These are phyloP conservation scores for Aspergillus saccharolyticus DNA, from an alignment of 495 filamentous ascomycete genomes.

Conservation along the genomic window DNA sequence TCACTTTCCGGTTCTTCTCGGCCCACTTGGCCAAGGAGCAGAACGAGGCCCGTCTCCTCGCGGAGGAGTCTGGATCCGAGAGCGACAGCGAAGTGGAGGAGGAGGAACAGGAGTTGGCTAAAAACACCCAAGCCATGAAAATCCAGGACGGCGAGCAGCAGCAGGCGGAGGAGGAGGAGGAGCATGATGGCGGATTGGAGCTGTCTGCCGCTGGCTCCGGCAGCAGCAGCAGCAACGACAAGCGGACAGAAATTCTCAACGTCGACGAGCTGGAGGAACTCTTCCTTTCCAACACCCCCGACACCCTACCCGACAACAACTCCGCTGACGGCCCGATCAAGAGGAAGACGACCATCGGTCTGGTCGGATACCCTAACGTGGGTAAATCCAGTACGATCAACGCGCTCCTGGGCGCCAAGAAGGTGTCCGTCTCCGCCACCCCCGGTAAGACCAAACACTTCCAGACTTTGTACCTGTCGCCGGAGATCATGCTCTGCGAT, in stretches of 20 bases:
- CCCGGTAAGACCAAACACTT: slow-evolving; percentile 99
- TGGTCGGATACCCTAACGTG: slow-evolving; percentile 98
- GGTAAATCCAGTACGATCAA: slow-evolving; percentile 99
- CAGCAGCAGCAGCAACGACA: too few species aligned
- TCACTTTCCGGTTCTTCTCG: slow-evolving; percentile 94
- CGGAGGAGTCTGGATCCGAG: slow-evolving; percentile 40
- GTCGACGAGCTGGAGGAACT: slow-evolving; percentile 88
- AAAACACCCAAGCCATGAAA: slow-evolving; percentile 34
- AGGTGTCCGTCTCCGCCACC: slow-evolving; percentile 95
- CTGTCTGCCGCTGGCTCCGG: slow-evolving; percentile 20
- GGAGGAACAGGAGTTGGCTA: slow-evolving; percentile 43
- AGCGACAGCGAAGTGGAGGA: slow-evolving; percentile 43
- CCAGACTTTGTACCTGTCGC: slow-evolving; percentile 92
- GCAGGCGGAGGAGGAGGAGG: slow-evolving; percentile 23
- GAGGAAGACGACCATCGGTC: slow-evolving; percentile 76
- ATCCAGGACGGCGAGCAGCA: slow-evolving; percentile 34
- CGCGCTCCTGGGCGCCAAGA: slow-evolving; percentile 93
- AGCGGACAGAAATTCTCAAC: slow-evolving; percentile 75
- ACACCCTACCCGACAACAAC: slow-evolving; percentile 31
- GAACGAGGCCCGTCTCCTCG: slow-evolving; percentile 61
- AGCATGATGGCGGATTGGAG: slow-evolving; percentile 21
- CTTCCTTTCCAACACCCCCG: slow-evolving; percentile 71
- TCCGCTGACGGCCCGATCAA: slow-evolving; percentile 37
- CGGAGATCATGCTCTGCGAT: slow-evolving; percentile 89
- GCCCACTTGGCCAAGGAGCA: slow-evolving; percentile 83